Base-by-base conservation (phyloP, 768 basidiomycete genomes). In the Cystofilobasidium capitatum region DNA sequence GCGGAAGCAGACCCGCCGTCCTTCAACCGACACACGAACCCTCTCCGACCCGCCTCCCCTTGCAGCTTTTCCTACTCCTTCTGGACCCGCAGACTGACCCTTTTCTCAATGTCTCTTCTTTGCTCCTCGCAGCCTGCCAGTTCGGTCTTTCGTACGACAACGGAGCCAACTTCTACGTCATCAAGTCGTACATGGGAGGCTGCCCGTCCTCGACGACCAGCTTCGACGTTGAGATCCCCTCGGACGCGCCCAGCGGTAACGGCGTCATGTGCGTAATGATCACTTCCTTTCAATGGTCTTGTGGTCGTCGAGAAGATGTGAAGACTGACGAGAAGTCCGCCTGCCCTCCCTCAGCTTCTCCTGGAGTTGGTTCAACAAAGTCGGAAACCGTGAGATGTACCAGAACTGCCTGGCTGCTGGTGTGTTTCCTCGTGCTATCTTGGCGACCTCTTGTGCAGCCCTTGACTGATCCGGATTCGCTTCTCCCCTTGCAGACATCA, bases 361-460 rank as follows among this genome's bases (percentile, higher is more conserved):
- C 14, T 79, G 79, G 79, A 72, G 71, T 36, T 79, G 79, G 79
- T 76, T 76, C 71, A 79, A 79, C 72, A 58, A 67, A 58, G 63
- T 71, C 55, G 77, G 77, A 20, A 77, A 78, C 61, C 70, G 76
- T 49, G 75, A 76, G 63, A 64, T 69, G 62, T 69, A 69, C 62
- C 49, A 55, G 63, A 69, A 69, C 68, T 69, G 68, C 42, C 58
- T 66, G 22, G 29, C 54, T 10, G 63, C 63, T 29, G 54, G 65
- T 66, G 31, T 13, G 58, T n/a, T n/a, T 66, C 42, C 58, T 17
- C 26, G 24, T 5, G 7, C 16, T 54, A 39, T 31, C 64, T 62
- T 20, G 2, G 3, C 31, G 22, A 24, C 37, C 39, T 14, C 31
- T n/a, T 17, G 2, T 31, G 22, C 40, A 37, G 37, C n/a, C 10